Evolutionary conservation across 257 asterid species (phyloP).

Genomic region (Voacanga thouarsii): DNA sequence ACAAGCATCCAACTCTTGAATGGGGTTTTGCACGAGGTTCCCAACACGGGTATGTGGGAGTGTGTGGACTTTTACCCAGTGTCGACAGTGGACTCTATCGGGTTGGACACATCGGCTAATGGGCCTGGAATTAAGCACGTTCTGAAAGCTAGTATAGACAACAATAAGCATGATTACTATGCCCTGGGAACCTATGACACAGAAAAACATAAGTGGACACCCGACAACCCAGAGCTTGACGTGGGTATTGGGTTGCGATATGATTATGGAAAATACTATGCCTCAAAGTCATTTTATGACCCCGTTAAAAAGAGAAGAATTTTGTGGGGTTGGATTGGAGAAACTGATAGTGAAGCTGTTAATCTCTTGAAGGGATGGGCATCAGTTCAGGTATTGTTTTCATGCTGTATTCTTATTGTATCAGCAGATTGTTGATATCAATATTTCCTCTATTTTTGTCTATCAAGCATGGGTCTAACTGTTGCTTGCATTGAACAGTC

Average conservation of each 20-base stretch:
- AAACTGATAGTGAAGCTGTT: slow-evolving; percentile 56
- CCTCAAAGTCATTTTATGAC: slow-evolving; percentile 81
- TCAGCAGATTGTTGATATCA: not conserved
- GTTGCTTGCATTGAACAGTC: slow-evolving; percentile 30
- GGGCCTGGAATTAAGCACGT: slow-evolving; percentile 71
- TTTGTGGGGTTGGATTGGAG: slow-evolving; percentile 79
- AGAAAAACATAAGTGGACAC: slow-evolving; percentile 49
- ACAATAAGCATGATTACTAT: slow-evolving; percentile 57
- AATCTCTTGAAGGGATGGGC: slow-evolving; percentile 74
- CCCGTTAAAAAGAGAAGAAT: slow-evolving; percentile 52
- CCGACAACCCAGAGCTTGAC: slow-evolving; percentile 64
- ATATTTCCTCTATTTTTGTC: not conserved
- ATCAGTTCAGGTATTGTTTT: slow-evolving; percentile 48
- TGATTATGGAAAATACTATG: slow-evolving; percentile 73
- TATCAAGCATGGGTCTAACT: not conserved
- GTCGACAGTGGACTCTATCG: slow-evolving; percentile 36
- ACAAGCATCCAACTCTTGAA: slow-evolving; percentile 37
- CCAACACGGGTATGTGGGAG: slow-evolving; percentile 92
- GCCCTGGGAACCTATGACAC: slow-evolving; percentile 65
- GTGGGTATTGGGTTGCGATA: slow-evolving; percentile 59
- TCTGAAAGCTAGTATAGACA: slow-evolving; percentile 64
- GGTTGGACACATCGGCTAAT: slow-evolving; percentile 64
- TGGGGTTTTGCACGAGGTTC: slow-evolving; percentile 50
- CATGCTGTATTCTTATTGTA: not conserved
- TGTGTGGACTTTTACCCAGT: slow-evolving; percentile 81